Base-by-base conservation (phyloP, 2,329 filamentous ascomycete genomes). In the Colletotrichum sp. region DNA sequence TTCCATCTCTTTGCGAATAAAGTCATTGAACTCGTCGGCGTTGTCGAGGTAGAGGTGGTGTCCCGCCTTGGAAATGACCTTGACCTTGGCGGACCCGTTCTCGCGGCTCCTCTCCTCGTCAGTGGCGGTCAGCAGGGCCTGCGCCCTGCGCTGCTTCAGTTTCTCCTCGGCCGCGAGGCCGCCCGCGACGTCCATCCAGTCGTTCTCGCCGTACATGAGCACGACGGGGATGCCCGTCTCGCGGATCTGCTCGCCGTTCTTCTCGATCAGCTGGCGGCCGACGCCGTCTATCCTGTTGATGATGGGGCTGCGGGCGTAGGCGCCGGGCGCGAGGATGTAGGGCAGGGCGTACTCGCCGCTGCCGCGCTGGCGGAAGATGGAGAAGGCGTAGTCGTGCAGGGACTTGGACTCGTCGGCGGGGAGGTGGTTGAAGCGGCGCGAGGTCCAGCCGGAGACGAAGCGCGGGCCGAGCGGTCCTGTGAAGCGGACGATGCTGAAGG, bases 131-230 rank as follows among this genome's bases (percentile, higher is more conserved):
- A 88, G 83, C 5, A 98, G 84, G 1, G 89, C 87, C 64, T 90
- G 89, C 31, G 85, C 84, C 76, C 90, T 90, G 76, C 93, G 91
- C 72, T 92, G 88, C 74, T 94, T 92, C 15, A 98, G 89, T 82
- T 93, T 95, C 83, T 96, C 91, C 80, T 94, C 91, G 0, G 96
- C 92, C 0, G 94, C 95, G 61, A 92, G 91, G 0, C 97, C 97
- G 33, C 96, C 97, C 0, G 92, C 91, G 11, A 97, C 92, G 77
- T 99, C 97, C 97, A 99, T 99, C 97, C 97, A 99, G 86, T 99
- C 97, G 80, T 97, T 93, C 79, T 98, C 96, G 76, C 97, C 97
- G 81, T 99, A 99, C 94, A 98, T 96, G 81, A 99, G 90, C 11
- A 98, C 90, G 36, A 98, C 87, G 0, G 97, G 96, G 64, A 95